phyloP scores from a whole-genome alignment of 148 eudicot genomes.

The Chenopodium formosanum region DNA sequence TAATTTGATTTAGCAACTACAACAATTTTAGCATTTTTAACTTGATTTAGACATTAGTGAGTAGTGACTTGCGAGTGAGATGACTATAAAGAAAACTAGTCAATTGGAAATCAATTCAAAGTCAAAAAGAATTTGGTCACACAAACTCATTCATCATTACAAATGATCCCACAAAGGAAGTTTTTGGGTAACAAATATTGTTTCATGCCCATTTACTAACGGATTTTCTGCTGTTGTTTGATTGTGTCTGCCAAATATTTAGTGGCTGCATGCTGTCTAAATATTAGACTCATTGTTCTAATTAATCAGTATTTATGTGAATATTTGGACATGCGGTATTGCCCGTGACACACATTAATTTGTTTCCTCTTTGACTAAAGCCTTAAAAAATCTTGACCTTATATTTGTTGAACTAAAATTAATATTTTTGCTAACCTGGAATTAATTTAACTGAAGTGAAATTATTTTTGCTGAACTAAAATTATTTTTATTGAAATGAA shows the following conservation, averaged over 20 bases:
- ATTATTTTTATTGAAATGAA: too few relatives aligned
- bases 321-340: too few relatives aligned
- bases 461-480: too few relatives aligned
- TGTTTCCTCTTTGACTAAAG: too few relatives aligned
- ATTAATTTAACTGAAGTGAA: too few relatives aligned
- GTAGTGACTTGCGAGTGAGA: neutral
- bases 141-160: conserved; percentile 15
- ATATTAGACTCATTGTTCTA: neutral
- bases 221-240: conserved; percentile 7
- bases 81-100: neutral
- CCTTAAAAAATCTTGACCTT: too few relatives aligned
- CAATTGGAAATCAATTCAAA: conserved; percentile 11
- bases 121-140: conserved; percentile 13
- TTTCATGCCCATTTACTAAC: neutral
- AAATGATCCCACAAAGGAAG: conserved; percentile 4
- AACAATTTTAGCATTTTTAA: neutral
- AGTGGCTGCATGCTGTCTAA: neutral
- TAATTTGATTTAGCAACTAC: neutral
- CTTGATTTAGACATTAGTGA: neutral
- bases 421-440: too few relatives aligned
- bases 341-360: too few relatives aligned
- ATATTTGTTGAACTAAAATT: too few relatives aligned
- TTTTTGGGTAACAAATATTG: neutral
- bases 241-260: conserved; percentile 1
- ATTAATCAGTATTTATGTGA: too few relatives aligned